Conservation (phyloP, 192 early-diverging fungal genomes). For the Coemansia sp. region DNA sequence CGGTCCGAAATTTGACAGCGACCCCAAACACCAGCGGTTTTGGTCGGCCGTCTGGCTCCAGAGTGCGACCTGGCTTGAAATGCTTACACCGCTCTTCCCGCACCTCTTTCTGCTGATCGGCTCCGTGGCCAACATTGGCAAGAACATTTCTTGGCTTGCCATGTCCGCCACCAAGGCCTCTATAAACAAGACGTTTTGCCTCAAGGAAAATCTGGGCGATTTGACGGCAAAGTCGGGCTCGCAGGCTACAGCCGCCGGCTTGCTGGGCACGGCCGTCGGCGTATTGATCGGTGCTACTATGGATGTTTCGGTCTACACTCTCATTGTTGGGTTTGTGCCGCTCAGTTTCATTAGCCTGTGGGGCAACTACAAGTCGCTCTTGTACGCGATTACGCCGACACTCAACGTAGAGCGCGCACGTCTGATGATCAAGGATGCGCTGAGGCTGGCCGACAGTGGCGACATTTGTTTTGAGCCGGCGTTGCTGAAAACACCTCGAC, state of each 20-base stretch:
- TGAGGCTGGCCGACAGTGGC: background rate
- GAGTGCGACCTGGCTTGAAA: conserved; percentile 69
- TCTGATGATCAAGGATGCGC: conserved; percentile 16
- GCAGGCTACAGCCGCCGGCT: conserved; percentile 77
- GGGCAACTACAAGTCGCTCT: conserved; percentile 64
- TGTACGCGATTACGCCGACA: conserved; percentile 35
- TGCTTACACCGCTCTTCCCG: conserved; percentile 78
- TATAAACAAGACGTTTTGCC: conserved; percentile 75
- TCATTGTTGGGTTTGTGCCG: conserved; percentile 66
- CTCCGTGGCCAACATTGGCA: conserved; percentile 77
- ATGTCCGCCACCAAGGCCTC: conserved; percentile 74
- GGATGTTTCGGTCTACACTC: conserved; percentile 23
- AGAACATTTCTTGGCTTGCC: conserved; percentile 86
- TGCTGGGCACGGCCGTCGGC: conserved; percentile 65
- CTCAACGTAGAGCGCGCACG: conserved; percentile 34
- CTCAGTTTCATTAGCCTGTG: conserved; percentile 69
- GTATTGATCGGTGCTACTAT: conserved; percentile 44
- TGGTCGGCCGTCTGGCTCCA: conserved; percentile 70
- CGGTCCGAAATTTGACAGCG: conserved; percentile 74
- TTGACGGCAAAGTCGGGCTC: conserved; percentile 82
- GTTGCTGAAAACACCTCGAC: conserved; percentile 25
- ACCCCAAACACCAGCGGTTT: conserved; percentile 81
- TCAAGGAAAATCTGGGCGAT: conserved; percentile 78
- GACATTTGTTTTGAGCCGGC: conserved; percentile 8
- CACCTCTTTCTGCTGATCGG: conserved; percentile 72